Percentiles rank a stretch among this genome's conserved stretches.
Evolutionary conservation across 148 eudicot genomes (phyloP).

Genomic region (Drosera capensis): DNA sequence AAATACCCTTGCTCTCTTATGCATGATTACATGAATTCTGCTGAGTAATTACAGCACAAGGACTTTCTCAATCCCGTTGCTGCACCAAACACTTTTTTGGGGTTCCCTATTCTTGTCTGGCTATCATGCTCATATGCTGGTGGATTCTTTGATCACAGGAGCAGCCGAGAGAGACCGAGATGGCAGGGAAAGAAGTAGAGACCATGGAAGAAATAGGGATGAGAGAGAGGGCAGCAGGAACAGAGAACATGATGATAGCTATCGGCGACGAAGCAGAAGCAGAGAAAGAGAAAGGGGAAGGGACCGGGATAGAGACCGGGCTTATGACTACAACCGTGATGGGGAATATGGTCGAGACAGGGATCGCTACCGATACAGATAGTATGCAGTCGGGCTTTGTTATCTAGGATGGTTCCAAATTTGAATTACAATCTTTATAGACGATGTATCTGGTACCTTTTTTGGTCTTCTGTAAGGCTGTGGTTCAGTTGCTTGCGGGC

Average conservation of each 20-base stretch:
- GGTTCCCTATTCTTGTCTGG: neutral
- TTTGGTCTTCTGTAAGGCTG: too few species aligned
- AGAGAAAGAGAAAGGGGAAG: constrained; percentile 54
- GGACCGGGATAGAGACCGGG: constrained; percentile 27
- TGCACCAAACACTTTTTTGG: neutral
- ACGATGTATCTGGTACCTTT: too few species aligned
- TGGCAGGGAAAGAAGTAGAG: constrained; percentile 43
- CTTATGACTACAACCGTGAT: constrained; percentile 32
- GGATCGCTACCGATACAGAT: constrained; percentile 45
- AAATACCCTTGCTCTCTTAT: too few species aligned
- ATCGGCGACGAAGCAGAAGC: constrained; percentile 25
- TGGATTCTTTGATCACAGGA: constrained; percentile 14
- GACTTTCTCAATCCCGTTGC: neutral
- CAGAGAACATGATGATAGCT: constrained; percentile 16
- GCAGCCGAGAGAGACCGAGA: constrained; percentile 54
- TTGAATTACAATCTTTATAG: too few species aligned
- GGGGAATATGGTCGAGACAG: constrained; percentile 49
- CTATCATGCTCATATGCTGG: neutral
- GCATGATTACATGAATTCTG: too few species aligned
- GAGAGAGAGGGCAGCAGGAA: constrained; percentile 30
- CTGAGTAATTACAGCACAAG: too few species aligned
- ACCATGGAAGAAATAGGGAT: constrained; percentile 31
- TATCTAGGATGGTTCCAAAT: neutral
- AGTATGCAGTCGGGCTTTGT: neutral
- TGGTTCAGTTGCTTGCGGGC: too few species aligned